Conservation (phyloP, 345 rosid species). For the Litchi chinensis region DNA sequence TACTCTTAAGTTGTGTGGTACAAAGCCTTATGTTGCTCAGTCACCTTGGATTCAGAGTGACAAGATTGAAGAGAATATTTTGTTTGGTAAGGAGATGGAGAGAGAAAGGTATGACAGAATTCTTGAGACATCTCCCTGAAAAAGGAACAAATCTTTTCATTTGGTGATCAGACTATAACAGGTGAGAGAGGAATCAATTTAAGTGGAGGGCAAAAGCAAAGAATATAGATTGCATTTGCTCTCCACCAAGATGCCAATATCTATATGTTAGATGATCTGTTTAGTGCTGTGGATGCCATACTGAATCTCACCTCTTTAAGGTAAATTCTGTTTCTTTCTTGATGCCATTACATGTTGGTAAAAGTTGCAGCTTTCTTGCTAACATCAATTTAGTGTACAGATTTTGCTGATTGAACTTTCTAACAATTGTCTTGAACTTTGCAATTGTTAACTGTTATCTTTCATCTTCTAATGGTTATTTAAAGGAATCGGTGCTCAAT, state of each 20-base stretch:
- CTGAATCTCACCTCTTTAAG: conserved; percentile 39
- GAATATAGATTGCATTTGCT: conserved; percentile 47
- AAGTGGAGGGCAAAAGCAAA: conserved; percentile 35
- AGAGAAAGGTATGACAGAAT: conserved; percentile 31
- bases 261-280: conserved; percentile 49
- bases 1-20: conserved; percentile 54
- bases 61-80: conserved; percentile 71
- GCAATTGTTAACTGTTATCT: too few species aligned
- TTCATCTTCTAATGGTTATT: too few species aligned
- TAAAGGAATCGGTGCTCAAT: too few species aligned
- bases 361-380: too few species aligned
- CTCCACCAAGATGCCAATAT: conserved; percentile 46
- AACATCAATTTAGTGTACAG: too few species aligned
- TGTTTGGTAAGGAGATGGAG: conserved; percentile 75
- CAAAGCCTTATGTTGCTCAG: conserved; percentile 72
- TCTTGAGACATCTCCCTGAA: conserved; percentile 37
- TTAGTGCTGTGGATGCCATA: conserved; percentile 53
- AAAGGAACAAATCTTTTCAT: conserved; percentile 38
- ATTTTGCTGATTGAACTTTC: too few species aligned
- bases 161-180: conserved; percentile 42
- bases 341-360: background rate
- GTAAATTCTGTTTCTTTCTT: conserved; percentile 2
- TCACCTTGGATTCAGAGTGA: conserved; percentile 88
- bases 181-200: conserved; percentile 55
- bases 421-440: too few species aligned